Conservation (phyloP, 768 basidiomycete genomes). For the Russula vinacea region DNA sequence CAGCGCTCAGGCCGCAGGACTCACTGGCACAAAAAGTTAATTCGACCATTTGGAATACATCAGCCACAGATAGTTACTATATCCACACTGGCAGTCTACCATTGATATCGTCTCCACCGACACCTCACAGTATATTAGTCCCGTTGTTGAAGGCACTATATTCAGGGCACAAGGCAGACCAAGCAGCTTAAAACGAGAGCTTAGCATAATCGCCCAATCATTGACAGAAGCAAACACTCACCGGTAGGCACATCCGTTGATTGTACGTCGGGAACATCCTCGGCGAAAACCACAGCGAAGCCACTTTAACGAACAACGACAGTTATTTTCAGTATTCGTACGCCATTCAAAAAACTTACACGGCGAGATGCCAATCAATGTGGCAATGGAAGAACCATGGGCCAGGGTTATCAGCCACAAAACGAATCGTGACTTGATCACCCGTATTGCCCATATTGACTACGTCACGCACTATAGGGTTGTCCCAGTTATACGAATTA, state of each 20-base stretch:
- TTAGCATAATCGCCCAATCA: too few relatives aligned
- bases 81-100: too few relatives aligned
- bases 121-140: too few relatives aligned
- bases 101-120: too few relatives aligned
- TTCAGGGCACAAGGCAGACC: too few relatives aligned
- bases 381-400: slow-evolving; percentile 36
- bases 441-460: slow-evolving; percentile 21
- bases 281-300: slow-evolving; percentile 3
- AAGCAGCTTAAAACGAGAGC: too few relatives aligned
- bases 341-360: not conserved
- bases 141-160: too few relatives aligned
- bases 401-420: slow-evolving; percentile 35
- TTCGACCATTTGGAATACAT: too few relatives aligned
- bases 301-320: not conserved
- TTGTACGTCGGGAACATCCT: not conserved
- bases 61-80: too few relatives aligned
- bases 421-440: slow-evolving; percentile 32
- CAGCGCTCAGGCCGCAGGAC: too few relatives aligned
- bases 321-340: too few relatives aligned
- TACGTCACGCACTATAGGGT: slow-evolving; percentile 28
- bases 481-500: slow-evolving; percentile 24
- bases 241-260: not conserved
- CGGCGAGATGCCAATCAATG: slow-evolving; percentile 32
- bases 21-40: too few relatives aligned
- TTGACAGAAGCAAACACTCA: not conserved